Base-by-base conservation (phyloP, 805 yeast species). In the Grigorovia jiainica region DNA sequence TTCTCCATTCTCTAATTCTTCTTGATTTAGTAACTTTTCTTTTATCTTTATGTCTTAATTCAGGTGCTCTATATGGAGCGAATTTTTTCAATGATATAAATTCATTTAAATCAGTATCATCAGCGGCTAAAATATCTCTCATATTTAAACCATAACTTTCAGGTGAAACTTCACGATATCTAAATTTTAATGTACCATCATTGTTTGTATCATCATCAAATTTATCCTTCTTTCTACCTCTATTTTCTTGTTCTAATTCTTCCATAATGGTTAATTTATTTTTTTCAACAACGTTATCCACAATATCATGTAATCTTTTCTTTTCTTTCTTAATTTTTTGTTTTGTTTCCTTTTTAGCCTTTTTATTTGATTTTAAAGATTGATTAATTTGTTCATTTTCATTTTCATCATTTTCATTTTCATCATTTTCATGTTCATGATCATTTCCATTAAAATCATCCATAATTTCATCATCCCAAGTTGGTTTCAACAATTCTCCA, bases 141-240 rank as follows among this genome's bases (percentile, higher is more conserved):
- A 92, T 74, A 0, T 84, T 71, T 38, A 92, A 70, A 10, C 97
- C 97, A 65, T 76, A 92, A 8, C 87, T 67, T 55, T 92, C 97
- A 7, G 98, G 97, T 1, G 95, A 87, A 4, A 92, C 97, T 53
- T 87, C 95, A 54, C 97, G 76, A 59, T 92, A 92, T 53, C 78
- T 79, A 72, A 92, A 90, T 42, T 69, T 73, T 32, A 76, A 53
- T 3, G 31, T 27, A 13, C 31, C 31, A 27, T 27, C 31, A 3
- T 27, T 13, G n/a, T 27, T 27, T 13, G 27, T 17, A 9, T 20
- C 39, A 25, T 36, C 32, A 25, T 16, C 23, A 6, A 60, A 71
- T 2, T 68, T 70, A 5, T 61, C 71, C 34, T 62, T 61, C 7
- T 68, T 67, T 46, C 87, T 79, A 39, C 85, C 76, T 50, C 78